phyloP scores from a whole-genome alignment of 228 moss, liverwort and hornwort species.

The Sphagnum magellanicum region DNA sequence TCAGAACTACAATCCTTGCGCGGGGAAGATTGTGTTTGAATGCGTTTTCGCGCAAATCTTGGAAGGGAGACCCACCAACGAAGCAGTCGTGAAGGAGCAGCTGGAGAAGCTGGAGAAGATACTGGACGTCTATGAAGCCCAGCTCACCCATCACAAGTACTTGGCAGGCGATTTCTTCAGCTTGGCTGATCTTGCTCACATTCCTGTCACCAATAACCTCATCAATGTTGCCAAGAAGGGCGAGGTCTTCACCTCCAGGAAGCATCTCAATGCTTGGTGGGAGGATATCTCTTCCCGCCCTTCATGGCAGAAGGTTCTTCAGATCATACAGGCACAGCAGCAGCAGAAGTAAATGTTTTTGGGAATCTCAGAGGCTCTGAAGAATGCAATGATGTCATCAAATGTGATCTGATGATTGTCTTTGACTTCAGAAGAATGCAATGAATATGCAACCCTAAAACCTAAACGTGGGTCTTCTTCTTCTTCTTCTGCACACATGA shows the following conservation, averaged over 20 bases:
- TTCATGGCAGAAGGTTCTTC: constrained; percentile 4
- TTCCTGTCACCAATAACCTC: background rate
- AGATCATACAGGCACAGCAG: no score
- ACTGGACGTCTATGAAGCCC: constrained; percentile 13
- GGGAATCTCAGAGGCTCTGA: no score
- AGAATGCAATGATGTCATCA: no score
- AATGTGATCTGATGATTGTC: no score
- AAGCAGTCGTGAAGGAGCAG: background rate
- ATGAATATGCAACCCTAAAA: no score
- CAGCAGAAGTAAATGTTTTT: no score
- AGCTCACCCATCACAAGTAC: constrained; percentile 5
- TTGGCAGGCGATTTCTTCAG: constrained; percentile 10
- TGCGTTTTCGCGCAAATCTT: background rate
- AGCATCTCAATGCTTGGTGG: constrained; percentile 15
- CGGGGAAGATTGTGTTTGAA: background rate
- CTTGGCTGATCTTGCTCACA: constrained; percentile 10
- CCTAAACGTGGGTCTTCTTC: no score
- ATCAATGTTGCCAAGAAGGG: background rate
- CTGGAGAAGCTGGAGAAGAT: constrained; percentile 5
- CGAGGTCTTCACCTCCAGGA: background rate
- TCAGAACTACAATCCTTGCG: constrained; percentile 10
- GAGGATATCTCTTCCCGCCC: constrained; percentile 6
- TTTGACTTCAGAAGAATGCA: no score
- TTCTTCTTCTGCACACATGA: no score
- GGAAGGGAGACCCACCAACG: background rate